Conservation (phyloP, 176 grass and related monocot genomes). For the Musa itinerans region DNA sequence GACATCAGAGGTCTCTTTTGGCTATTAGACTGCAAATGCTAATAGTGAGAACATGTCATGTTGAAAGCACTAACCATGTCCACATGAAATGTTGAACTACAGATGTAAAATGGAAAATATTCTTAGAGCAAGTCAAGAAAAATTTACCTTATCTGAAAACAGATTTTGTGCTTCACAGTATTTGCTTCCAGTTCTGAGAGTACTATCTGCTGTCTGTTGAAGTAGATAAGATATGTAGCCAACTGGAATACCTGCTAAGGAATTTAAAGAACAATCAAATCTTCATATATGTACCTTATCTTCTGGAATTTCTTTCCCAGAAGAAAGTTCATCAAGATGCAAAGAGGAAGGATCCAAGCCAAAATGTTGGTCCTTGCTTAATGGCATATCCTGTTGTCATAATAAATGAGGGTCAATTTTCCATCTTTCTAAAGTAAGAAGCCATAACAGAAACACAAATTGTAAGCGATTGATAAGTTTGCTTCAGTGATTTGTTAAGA, state of each 20-base stretch:
- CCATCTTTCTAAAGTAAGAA: background rate
- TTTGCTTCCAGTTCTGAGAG: constrained; percentile 30
- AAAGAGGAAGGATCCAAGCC: constrained; percentile 43
- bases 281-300: constrained; percentile 48
- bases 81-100: background rate
- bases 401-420: constrained; percentile 6
- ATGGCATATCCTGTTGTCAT: constrained; percentile 36
- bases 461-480: background rate
- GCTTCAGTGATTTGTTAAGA: background rate
- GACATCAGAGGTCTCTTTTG: constrained; percentile 29
- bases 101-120: background rate
- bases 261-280: constrained; percentile 18
- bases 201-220: constrained; percentile 45
- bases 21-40: constrained; percentile 28
- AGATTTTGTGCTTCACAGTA: constrained; percentile 34
- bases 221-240: constrained; percentile 29
- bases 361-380: constrained; percentile 45
- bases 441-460: background rate
- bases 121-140: background rate
- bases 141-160: constrained; percentile 22
- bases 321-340: constrained; percentile 36
- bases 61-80: background rate
- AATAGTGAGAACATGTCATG: background rate
- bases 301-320: constrained; percentile 38
- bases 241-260: constrained; percentile 23